These are phyloP conservation scores for Ceratorhiza oryzae-sativae DNA, from an alignment of 1,284 basidiomycete genomes.

Conservation along the genomic window DNA sequence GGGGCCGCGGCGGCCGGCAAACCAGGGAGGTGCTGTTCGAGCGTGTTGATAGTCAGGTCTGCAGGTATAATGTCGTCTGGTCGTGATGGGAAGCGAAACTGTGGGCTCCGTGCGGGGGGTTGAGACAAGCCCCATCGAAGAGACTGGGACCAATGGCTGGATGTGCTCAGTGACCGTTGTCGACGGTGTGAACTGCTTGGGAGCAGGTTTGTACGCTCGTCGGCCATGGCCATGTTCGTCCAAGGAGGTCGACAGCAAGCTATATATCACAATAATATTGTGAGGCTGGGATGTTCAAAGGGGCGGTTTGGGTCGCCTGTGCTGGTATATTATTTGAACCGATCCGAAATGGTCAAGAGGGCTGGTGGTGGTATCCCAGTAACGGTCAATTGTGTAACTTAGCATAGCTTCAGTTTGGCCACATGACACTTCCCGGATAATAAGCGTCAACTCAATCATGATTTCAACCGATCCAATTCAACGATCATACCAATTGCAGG, in stretches of 20 bases:
- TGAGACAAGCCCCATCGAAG: constrained; percentile 20
- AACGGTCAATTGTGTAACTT: background rate
- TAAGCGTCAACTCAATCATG: background rate
- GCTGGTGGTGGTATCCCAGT: background rate
- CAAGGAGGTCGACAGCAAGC: background rate
- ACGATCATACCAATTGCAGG: no score
- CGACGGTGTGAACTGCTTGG: constrained; percentile 19
- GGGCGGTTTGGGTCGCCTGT: background rate
- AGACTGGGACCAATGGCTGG: constrained; percentile 36
- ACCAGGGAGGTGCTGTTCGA: constrained; percentile 26
- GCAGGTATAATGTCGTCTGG: constrained; percentile 24
- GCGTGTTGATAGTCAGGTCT: constrained; percentile 25
- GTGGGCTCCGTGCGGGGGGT: constrained; percentile 15
- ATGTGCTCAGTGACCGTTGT: constrained; percentile 21
- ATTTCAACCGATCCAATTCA: no score
- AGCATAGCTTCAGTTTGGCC: background rate
- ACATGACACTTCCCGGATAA: background rate
- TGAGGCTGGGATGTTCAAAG: background rate
- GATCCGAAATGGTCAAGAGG: background rate
- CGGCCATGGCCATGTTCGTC: background rate
- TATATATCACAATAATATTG: background rate
- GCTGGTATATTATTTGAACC: background rate
- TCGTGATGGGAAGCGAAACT: constrained; percentile 30
- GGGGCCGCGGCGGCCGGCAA: constrained; percentile 8
- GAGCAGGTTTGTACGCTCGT: constrained; percentile 26